Conservation (phyloP, 2,329 filamentous ascomycete genomes). For the Penicillium griseofulvum region DNA sequence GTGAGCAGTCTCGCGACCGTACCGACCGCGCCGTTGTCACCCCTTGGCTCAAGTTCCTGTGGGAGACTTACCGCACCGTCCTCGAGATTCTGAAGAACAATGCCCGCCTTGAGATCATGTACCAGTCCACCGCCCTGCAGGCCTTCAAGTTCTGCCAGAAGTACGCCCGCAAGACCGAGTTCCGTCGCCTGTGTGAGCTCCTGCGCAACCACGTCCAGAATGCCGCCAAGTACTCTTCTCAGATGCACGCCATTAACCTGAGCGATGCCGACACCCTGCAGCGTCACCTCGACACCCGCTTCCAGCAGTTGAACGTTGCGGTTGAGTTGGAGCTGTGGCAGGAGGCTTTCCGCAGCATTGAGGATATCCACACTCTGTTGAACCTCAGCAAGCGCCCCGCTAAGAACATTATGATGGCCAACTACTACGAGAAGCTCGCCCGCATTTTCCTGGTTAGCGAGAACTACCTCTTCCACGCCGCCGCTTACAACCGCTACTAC, state of each 20-base stretch:
- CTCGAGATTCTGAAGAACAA: conserved; percentile 99
- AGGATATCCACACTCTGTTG: conserved; percentile 96
- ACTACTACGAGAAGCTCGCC: conserved; percentile 99
- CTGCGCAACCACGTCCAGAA: conserved; percentile 98
- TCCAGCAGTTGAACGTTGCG: conserved; percentile 96
- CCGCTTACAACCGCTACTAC: conserved; percentile 96
- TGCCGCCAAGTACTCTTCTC: conserved; percentile 95
- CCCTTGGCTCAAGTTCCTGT: conserved; percentile 98
- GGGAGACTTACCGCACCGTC: conserved; percentile 98
- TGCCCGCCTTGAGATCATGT: conserved; percentile 93
- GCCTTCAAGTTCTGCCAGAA: conserved; percentile 99
- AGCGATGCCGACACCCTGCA: conserved; percentile 97
- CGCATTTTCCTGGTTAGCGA: conserved; percentile 98
- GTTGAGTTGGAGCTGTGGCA: conserved; percentile 98
- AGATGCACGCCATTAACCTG: conserved; percentile 99
- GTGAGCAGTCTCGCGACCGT: conserved; percentile 94
- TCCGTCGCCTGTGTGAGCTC: conserved; percentile 95
- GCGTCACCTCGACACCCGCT: conserved; percentile 94
- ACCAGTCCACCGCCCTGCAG: conserved; percentile 96
- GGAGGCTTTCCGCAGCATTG: conserved; percentile 97
- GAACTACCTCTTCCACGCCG: conserved; percentile 99
- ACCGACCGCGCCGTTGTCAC: conserved; percentile 98
- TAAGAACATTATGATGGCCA: conserved; percentile 99
- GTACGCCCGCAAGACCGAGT: conserved; percentile 98
- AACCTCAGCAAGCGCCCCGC: conserved; percentile 96